A percentile compares a stretch with the other conserved stretches of the same genome.
phyloP scores from a whole-genome alignment of 495 filamentous ascomycete genomes.

The Podospora comata region DNA sequence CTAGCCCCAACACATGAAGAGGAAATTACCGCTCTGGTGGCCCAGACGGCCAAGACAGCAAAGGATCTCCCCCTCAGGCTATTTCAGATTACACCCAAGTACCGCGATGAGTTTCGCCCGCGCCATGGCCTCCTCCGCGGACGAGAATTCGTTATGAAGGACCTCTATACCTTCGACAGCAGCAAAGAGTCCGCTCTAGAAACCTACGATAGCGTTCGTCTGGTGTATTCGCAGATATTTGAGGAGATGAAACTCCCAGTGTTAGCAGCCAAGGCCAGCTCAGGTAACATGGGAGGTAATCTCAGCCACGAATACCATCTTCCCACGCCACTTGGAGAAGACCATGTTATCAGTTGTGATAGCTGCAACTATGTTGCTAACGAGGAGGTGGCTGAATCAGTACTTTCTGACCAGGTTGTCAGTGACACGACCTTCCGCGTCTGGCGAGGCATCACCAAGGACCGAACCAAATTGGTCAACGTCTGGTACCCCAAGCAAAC shows the following conservation, averaged over 20 bases:
- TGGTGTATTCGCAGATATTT: conserved; percentile 71
- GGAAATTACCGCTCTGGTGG: conserved; percentile 82
- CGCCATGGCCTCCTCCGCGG: conserved; percentile 86
- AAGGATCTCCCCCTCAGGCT: conserved; percentile 81
- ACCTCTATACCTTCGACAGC: conserved; percentile 92
- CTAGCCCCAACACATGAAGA: conserved; percentile 95
- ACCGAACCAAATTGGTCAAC: conserved; percentile 62
- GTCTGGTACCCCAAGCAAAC: conserved; percentile 57
- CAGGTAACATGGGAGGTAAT: conserved; percentile 91
- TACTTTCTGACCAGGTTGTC: conserved; percentile 8
- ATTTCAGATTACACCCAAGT: conserved; percentile 93
- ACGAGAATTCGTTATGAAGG: conserved; percentile 96
- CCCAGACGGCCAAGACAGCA: conserved; percentile 72
- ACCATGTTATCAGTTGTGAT: conserved; percentile 72
- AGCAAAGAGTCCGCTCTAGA: conserved; percentile 60
- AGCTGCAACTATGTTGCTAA: conserved; percentile 77
- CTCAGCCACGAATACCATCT: conserved; percentile 95
- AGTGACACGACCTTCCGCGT: conserved; percentile 23
- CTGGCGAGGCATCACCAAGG: conserved; percentile 69
- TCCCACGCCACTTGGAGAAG: conserved; percentile 75
- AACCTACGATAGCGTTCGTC: conserved; percentile 71
- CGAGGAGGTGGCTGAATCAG: conserved; percentile 60
- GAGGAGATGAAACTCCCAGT: conserved; percentile 80
- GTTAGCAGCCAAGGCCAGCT: conserved; percentile 81
- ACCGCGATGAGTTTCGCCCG: conserved; percentile 86